Percentiles rank a stretch among this genome's conserved stretches.
These are phyloP conservation scores for Allium sativum DNA, from an alignment of 106 monocot genomes.

Conservation along the genomic window DNA sequence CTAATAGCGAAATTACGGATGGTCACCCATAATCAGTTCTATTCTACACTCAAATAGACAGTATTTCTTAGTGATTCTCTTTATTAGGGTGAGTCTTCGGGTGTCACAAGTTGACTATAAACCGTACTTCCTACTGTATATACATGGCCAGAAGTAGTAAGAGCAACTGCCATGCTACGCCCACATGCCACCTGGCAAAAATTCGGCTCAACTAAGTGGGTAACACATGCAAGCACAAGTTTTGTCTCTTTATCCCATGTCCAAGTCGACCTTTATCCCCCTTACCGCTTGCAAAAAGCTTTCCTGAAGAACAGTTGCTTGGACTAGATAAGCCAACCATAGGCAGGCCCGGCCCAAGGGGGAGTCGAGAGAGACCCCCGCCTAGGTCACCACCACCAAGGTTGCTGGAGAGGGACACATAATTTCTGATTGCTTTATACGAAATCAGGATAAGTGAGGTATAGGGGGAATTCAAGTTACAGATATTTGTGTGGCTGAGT, in stretches of 20 bases:
- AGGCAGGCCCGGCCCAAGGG: too few relatives aligned
- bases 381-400: too few relatives aligned
- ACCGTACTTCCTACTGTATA: conserved; percentile 30
- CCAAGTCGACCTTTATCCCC: conserved; percentile 34
- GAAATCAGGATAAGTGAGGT: too few relatives aligned
- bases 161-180: conserved; percentile 19
- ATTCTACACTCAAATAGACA: too few relatives aligned
- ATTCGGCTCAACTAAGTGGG: conserved; percentile 16
- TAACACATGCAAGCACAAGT: conserved; percentile 22
- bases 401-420: too few relatives aligned
- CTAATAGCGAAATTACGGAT: too few relatives aligned
- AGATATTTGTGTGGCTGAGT: too few relatives aligned
- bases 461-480: too few relatives aligned
- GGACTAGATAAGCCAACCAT: conserved; percentile 4
- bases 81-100: conserved; percentile 18
- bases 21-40: too few relatives aligned
- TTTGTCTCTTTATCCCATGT: conserved; percentile 23
- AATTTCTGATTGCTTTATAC: too few relatives aligned
- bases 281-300: conserved; percentile 35
- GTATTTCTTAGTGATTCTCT: conserved; percentile 24
- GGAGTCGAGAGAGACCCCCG: too few relatives aligned
- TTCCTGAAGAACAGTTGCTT: conserved; percentile 3
- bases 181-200: conserved; percentile 38
- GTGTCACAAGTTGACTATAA: conserved; percentile 29
- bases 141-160: conserved; percentile 26